Evolutionary conservation across 805 yeast species (phyloP), one percentile per base, ranked within the genome.

Genomic region (Candida montana): DNA sequence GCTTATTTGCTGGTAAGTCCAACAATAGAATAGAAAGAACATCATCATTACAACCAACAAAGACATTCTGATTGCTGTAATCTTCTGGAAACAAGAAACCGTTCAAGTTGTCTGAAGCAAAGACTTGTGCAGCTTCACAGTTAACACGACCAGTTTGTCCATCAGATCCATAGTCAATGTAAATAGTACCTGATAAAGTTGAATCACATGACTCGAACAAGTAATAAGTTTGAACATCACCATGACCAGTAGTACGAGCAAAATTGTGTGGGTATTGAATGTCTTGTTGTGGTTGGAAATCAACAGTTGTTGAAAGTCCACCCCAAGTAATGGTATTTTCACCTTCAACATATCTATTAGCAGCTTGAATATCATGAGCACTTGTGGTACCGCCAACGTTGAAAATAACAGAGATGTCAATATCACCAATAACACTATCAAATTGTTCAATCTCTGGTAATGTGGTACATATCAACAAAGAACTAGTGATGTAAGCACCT

Each of bases 341-440:
- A 27, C 70, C 71, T 26, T 53, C 47, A 16, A 37, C 31, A 38
- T 58, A 61, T 20, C 40, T 37, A 3, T 52, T 47, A 13, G 70
- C 63, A 34, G 59, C 62, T n/a, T 45, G 51, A 32, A 65, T 35
- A 37, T 64, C 69, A 34, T 47, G 54, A 17, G 53, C 36, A 39
- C 55, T 45, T 4, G 53, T 35, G 20, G 63, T 56, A 27, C 63
- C 69, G 48, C 71, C 72, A 43, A 46, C 58, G 39, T 56, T 57
- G 35, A 65, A 64, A 35, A 54, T 53, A 3, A 63, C 49, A 9
- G 58, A 50, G 20, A 60, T 54, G 3, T 57, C 44, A 5, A 67
- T 46, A 2, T 54, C 33, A 19, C 70, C 72, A 3, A 47, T 32
- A 13, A 62, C 29, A 1, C 58, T 39, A 4, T 31, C 40, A 33